These are phyloP conservation scores for Aspergillus tamarii DNA, from an alignment of 2,329 filamentous ascomycete genomes.

Conservation along the genomic window DNA sequence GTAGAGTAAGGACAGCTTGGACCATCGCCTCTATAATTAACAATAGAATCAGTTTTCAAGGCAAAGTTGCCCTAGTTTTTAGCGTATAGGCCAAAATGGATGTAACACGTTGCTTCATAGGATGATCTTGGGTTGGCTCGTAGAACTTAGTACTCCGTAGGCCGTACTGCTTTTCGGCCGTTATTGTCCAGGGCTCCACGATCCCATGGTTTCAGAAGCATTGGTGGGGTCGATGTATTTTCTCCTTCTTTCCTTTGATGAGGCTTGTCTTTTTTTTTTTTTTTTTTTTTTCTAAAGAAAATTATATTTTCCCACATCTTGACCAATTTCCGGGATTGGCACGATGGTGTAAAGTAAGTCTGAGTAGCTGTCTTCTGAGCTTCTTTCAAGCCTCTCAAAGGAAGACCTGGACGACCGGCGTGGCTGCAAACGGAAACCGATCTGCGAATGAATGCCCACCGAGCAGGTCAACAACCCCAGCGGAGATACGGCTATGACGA, in stretches of 20 bases:
- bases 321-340: background rate
- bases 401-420: slow-evolving; percentile 23
- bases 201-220: slow-evolving; percentile 3
- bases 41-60: background rate
- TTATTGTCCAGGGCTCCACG: slow-evolving; percentile 3
- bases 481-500: slow-evolving; percentile 27
- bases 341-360: background rate
- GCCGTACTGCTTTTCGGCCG: background rate
- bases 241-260: background rate
- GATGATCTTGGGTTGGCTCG: background rate
- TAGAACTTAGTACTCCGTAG: background rate
- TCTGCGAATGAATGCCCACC: slow-evolving; percentile 25
- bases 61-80: slow-evolving; percentile 2
- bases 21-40: slow-evolving; percentile 1
- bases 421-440: slow-evolving; percentile 26
- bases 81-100: background rate
- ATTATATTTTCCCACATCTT: background rate
- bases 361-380: background rate
- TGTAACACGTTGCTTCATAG: background rate
- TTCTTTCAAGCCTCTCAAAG: slow-evolving; percentile 5
- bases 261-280: slow-evolving; percentile 12
- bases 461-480: slow-evolving; percentile 13
- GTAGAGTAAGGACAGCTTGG: background rate
- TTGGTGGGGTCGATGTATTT: background rate
- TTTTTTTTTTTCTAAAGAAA: background rate